phyloP scores from a whole-genome alignment of 768 basidiomycete species.

The Pulveroboletus sp. region DNA sequence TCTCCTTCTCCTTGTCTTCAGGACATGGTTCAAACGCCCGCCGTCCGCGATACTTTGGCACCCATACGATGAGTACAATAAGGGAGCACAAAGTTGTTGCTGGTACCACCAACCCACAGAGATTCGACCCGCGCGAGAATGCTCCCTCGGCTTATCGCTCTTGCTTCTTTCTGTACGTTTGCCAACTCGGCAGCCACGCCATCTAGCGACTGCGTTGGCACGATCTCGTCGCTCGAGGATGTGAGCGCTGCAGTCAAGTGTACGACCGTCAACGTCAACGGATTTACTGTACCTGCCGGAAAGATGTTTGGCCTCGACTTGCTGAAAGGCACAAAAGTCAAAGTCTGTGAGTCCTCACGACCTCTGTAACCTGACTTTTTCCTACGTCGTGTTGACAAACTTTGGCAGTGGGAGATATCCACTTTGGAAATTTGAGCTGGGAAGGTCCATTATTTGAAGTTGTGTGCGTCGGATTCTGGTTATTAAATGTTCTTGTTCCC shows the following conservation, averaged over 20 bases:
- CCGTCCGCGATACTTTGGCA: too few species aligned
- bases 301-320: slow-evolving; percentile 48
- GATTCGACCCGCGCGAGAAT: too few species aligned
- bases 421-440: slow-evolving; percentile 54
- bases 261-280: slow-evolving; percentile 54
- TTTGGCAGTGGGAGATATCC: slow-evolving; percentile 51
- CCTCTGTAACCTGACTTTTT: not conserved
- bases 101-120: too few species aligned
- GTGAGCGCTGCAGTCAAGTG: slow-evolving; percentile 52
- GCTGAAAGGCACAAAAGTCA: slow-evolving; percentile 51
- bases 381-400: too few species aligned
- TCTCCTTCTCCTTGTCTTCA: too few species aligned
- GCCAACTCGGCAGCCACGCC: not conserved
- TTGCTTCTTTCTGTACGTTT: too few species aligned
- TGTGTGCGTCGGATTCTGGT: slow-evolving; percentile 32
- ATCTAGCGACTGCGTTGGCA: slow-evolving; percentile 41
- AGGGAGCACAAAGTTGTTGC: too few species aligned
- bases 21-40: too few species aligned
- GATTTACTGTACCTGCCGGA: slow-evolving; percentile 57
- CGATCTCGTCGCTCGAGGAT: slow-evolving; percentile 51
- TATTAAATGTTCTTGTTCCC: not conserved
- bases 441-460: slow-evolving; percentile 53
- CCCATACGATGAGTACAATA: too few species aligned
- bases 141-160: too few species aligned
- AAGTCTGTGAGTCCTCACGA: slow-evolving; percentile 42